Conservation (phyloP, 2,329 filamentous ascomycete species). For the Claviceps capensis region DNA sequence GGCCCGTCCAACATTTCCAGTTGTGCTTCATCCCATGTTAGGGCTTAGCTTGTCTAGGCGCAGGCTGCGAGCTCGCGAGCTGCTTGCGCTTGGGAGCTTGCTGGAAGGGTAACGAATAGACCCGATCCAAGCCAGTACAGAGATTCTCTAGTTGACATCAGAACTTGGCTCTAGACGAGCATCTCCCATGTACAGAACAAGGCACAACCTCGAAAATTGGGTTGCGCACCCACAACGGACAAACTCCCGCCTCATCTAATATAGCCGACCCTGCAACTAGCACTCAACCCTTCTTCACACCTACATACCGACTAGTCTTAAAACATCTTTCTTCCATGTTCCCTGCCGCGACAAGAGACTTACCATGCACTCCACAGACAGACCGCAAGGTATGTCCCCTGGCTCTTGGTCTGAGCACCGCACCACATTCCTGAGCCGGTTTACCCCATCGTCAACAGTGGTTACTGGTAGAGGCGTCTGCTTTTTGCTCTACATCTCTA, state of each 20-base stretch:
- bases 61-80: neutral
- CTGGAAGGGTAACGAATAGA: neutral
- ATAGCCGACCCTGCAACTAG: constrained; percentile 18
- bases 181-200: neutral
- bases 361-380: constrained; percentile 7
- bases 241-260: constrained; percentile 8
- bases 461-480: neutral
- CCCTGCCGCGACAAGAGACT: constrained; percentile 1
- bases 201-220: neutral
- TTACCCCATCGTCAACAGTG: neutral
- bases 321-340: constrained; percentile 2
- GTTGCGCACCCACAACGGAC: neutral
- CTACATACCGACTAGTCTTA: constrained; percentile 9
- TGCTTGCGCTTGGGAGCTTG: too few species aligned
- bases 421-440: neutral
- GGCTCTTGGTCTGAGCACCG: constrained; percentile 3
- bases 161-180: neutral
- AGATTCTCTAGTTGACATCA: neutral
- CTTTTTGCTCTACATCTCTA: neutral
- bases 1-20: constrained; percentile 1
- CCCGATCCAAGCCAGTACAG: neutral
- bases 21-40: constrained; percentile 4
- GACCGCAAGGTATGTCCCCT: constrained; percentile 10
- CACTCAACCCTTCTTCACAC: constrained; percentile 11
- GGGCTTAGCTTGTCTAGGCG: neutral